Percentiles rank a stretch among this genome's conserved stretches.
phyloP scores from a whole-genome alignment of 179 eudicot species.

The Drosera spatulata region DNA sequence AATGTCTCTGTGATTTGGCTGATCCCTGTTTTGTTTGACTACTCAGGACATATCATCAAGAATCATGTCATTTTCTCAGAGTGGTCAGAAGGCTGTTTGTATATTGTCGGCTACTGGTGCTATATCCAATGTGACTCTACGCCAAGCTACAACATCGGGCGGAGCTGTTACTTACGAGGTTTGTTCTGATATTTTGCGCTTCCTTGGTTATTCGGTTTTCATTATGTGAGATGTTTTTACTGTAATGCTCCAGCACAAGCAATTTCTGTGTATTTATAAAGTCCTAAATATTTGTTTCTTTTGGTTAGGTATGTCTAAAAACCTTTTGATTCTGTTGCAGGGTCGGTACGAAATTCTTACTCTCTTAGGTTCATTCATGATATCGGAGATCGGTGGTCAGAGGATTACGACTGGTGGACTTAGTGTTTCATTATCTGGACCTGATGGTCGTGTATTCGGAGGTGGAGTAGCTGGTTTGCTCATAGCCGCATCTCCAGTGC shows the following conservation, averaged over 20 bases:
- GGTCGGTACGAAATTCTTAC: conserved; percentile 78
- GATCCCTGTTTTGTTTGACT: background rate
- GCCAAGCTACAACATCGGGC: conserved; percentile 74
- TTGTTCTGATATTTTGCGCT: conserved; percentile 9
- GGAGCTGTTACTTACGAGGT: conserved; percentile 86
- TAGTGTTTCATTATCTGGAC: conserved; percentile 75
- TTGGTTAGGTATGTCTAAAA: too few species aligned
- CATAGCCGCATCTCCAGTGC: conserved; percentile 73
- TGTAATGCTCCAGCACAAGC: background rate
- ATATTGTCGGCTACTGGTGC: conserved; percentile 70
- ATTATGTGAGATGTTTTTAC: background rate
- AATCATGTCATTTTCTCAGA: conserved; percentile 73
- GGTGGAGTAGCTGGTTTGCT: conserved; percentile 82
- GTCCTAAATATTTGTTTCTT: too few species aligned
- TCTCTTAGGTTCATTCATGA: conserved; percentile 73
- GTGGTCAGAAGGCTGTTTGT: conserved; percentile 76
- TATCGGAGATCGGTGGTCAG: conserved; percentile 53
- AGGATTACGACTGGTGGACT: conserved; percentile 67
- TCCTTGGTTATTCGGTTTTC: background rate
- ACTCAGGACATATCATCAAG: conserved; percentile 59
- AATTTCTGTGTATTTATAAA: background rate
- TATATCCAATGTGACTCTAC: conserved; percentile 67
- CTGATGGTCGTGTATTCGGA: conserved; percentile 80
- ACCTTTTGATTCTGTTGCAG: conserved; percentile 25
- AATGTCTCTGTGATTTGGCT: background rate